phyloP scores from a whole-genome alignment of 2,329 filamentous ascomycete genomes.

The Ophiosphaerella herpotricha region DNA sequence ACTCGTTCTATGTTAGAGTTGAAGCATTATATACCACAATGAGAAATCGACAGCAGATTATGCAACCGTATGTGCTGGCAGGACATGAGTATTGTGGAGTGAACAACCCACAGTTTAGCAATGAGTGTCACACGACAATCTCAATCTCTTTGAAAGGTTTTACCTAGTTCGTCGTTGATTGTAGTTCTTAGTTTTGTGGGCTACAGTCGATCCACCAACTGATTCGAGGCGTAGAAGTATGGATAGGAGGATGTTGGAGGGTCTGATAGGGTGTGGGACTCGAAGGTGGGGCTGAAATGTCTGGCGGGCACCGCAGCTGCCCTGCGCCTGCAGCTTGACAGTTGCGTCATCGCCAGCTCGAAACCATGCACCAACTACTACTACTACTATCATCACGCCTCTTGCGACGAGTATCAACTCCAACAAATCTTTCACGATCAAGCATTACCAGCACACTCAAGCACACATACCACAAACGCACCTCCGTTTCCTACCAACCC shows the following conservation, averaged over 20 bases:
- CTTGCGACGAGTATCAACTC: slow-evolving; percentile 3
- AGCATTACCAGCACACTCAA: neutral
- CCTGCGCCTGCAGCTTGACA: slow-evolving; percentile 13
- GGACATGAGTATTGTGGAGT: too few species aligned
- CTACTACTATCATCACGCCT: slow-evolving; percentile 4
- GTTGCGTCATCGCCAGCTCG: slow-evolving; percentile 32
- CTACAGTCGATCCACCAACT: too few species aligned
- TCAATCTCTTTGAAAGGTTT: too few species aligned
- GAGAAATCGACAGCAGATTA: too few species aligned
- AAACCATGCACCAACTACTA: slow-evolving; percentile 21
- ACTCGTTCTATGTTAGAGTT: too few species aligned
- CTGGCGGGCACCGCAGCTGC: neutral
- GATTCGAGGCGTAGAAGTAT: neutral
- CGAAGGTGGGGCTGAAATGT: slow-evolving; percentile 8
- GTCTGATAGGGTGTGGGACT: too few species aligned
- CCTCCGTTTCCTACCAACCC: neutral
- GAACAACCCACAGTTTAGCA: too few species aligned
- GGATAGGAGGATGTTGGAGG: neutral
- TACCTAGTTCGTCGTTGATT: too few species aligned
- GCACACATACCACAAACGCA: neutral
- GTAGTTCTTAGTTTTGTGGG: too few species aligned
- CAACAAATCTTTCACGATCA: neutral
- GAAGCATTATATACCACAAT: too few species aligned
- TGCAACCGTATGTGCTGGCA: too few species aligned
- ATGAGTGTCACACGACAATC: too few species aligned